phyloP scores from a whole-genome alignment of 164 flowering plant genomes.

The Vitis labrusca region DNA sequence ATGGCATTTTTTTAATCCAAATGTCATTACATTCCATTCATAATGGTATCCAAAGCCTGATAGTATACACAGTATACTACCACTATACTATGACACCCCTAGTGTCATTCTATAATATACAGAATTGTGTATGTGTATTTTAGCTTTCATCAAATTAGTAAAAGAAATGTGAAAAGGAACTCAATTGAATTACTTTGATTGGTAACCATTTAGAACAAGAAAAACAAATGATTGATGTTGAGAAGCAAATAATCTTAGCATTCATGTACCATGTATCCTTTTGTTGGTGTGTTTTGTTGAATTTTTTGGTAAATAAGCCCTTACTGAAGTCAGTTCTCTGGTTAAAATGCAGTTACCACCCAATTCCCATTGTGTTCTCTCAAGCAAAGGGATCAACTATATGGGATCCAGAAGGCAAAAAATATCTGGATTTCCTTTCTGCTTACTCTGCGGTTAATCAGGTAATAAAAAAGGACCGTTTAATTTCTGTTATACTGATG shows the following conservation, averaged over 20 bases:
- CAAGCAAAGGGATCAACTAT: conserved; percentile 85
- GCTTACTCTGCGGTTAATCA: conserved; percentile 99
- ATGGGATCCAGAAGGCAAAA: conserved; percentile 98
- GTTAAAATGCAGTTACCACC: conserved; percentile 76
- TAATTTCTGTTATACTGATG: neutral
- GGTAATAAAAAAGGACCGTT: conserved; percentile 30
- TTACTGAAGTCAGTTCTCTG: neutral
- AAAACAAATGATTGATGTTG: neutral
- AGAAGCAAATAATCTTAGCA: neutral
- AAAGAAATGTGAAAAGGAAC: too few species aligned
- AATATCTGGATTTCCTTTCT: conserved; percentile 85
- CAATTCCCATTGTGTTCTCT: conserved; percentile 89
- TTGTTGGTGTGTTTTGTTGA: neutral
- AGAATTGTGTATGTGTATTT: too few species aligned
- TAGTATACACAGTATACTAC: too few species aligned
- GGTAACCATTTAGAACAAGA: neutral
- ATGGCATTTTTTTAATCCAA: too few species aligned
- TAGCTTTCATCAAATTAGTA: too few species aligned
- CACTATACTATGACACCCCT: too few species aligned
- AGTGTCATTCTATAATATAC: too few species aligned
- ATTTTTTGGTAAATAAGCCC: neutral
- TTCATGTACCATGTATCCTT: neutral
- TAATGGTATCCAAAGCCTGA: too few species aligned
- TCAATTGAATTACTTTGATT: neutral
- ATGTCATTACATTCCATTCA: too few species aligned